Evolutionary conservation across 495 filamentous ascomycete genomes (phyloP).

Genomic region (Jackrogersella multiformis): DNA sequence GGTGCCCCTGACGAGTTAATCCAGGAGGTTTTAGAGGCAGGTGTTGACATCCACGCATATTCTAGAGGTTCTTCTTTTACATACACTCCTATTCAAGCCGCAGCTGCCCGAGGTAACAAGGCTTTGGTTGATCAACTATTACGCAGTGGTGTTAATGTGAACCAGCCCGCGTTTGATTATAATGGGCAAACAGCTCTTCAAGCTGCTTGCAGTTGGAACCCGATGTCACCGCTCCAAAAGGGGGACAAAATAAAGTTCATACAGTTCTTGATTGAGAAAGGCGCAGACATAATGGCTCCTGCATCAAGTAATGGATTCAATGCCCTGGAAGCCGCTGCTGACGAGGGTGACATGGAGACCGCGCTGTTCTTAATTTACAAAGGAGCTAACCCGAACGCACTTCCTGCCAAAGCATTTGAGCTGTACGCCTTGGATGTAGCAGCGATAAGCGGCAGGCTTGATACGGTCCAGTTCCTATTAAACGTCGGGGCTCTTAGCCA

Average conservation of each 20-base stretch:
- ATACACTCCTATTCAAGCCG: constrained; percentile 24
- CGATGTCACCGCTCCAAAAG: background rate
- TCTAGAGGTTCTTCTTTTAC: too few species aligned
- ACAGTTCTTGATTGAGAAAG: constrained; percentile 16
- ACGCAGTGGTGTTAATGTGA: constrained; percentile 31
- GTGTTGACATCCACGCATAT: constrained; percentile 21
- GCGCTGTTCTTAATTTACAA: constrained; percentile 32
- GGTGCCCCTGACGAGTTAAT: constrained; percentile 10
- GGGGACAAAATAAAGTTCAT: constrained; percentile 1
- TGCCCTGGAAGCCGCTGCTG: constrained; percentile 12
- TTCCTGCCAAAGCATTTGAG: background rate
- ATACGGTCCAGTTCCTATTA: constrained; percentile 27
- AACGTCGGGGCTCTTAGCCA: constrained; percentile 26
- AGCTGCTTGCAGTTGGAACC: background rate
- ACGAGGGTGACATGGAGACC: constrained; percentile 10
- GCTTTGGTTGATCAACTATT: constrained; percentile 30
- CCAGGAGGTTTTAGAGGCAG: constrained; percentile 1
- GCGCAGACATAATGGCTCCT: constrained; percentile 27
- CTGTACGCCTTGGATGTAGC: constrained; percentile 4
- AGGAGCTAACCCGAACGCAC: constrained; percentile 30
- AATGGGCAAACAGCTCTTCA: constrained; percentile 18
- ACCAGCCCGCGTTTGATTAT: background rate
- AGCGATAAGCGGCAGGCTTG: constrained; percentile 20
- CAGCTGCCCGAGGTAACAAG: constrained; percentile 6
- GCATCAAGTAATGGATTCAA: background rate